Evolutionary conservation across 805 yeast genomes (phyloP), one percentile per base, ranked within the genome.

Genomic region (Yarrowia bubula): DNA sequence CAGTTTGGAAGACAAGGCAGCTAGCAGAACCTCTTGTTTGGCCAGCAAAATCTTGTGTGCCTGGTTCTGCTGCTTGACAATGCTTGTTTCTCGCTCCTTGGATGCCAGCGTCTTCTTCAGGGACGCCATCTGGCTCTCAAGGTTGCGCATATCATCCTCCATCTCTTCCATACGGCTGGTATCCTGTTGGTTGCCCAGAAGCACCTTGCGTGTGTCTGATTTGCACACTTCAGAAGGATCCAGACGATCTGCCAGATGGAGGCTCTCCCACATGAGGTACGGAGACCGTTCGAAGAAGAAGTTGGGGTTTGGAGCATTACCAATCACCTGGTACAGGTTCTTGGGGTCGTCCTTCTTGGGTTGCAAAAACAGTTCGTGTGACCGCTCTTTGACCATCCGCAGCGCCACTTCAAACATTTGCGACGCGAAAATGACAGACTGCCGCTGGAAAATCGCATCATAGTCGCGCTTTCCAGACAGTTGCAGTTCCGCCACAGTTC

Each of bases 351-450:
- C 33, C 10, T 51, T 22, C 22, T 37, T 51, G 42, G 58, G 58
- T 15, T 48, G 55, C 41, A 48, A 35, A 8, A 48, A 48, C n/a
- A 48, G 55, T 13, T 48, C 55, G 41, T 35, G 41, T 1, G 55
- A 33, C 4, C 43, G 33, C 11, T 51, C 58, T 15, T 51, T 37
- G 44, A 51, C 43, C 58, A 37, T 38, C 4, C 22, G 43, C 14
- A 51, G 58, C 18, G 35, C 41, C 4, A 50, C n/a, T n/a, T 50
- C 58, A 37, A 37, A 51, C 58, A 51, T 51, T 15, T 51, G 58
- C 33, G 57, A 51, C 35, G 58, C 43, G 33, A 51, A 51, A 18
- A 51, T 37, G 8, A 22, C 43, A 28, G 43, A 37, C 58, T 51
- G 57, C 3, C 57, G 57, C 22, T 50, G 31, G 11, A 50, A 50